phyloP scores from a whole-genome alignment of 2,329 filamentous ascomycete species.

The Fusarium miscanthi region DNA sequence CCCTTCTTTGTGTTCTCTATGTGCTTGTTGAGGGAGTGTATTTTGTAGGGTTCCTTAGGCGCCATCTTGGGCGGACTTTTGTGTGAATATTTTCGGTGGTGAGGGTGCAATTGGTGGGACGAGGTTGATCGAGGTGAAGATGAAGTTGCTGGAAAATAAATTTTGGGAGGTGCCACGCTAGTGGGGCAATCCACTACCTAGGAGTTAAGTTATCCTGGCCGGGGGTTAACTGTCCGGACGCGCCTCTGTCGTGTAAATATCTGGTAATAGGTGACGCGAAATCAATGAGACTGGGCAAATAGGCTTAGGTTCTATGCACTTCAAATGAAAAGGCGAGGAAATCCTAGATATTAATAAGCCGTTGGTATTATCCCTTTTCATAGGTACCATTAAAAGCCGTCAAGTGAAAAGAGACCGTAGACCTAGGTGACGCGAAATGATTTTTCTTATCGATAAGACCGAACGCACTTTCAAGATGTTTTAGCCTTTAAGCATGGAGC shows the following conservation, averaged over 20 bases:
- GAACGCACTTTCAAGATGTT: neutral
- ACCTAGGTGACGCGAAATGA: neutral
- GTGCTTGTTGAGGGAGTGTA: conserved; percentile 53
- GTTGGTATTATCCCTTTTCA: neutral
- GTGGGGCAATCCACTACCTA: conserved; percentile 24
- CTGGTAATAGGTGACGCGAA: conserved; percentile 1
- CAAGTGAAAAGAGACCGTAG: neutral
- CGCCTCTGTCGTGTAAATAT: conserved; percentile 30
- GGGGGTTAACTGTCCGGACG: conserved; percentile 17
- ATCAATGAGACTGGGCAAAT: neutral
- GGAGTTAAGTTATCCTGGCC: neutral
- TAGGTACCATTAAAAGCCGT: neutral
- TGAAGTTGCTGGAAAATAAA: conserved; percentile 40
- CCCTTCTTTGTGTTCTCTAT: conserved; percentile 53
- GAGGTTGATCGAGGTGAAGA: conserved; percentile 34
- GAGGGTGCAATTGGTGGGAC: conserved; percentile 39
- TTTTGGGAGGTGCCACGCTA: conserved; percentile 43
- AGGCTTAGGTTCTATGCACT: neutral
- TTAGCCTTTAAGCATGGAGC: neutral
- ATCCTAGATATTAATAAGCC: neutral
- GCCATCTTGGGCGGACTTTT: conserved; percentile 48
- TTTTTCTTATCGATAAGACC: conserved; percentile 35
- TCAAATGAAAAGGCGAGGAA: neutral
- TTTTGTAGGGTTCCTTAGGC: conserved; percentile 51
- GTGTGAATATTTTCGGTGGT: conserved; percentile 20